phyloP scores from a whole-genome alignment of 108 stramenopile genomes.

The Pseudonitzschia delicatissima region DNA sequence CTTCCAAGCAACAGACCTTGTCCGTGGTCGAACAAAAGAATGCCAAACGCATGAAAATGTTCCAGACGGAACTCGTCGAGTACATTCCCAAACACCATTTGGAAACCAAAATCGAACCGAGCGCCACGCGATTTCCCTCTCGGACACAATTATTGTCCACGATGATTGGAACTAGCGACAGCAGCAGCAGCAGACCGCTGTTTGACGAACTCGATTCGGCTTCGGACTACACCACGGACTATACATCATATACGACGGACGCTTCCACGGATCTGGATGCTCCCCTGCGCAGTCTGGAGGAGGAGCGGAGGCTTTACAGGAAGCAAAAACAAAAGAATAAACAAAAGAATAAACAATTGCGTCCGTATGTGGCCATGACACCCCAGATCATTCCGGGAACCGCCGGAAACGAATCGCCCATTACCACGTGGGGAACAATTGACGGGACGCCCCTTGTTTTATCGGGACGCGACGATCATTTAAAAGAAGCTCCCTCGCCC shows the following conservation, averaged over 20 bases:
- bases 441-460: slow-evolving; percentile 59
- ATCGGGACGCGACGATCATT: not conserved
- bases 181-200: too few relatives aligned
- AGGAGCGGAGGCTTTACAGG: slow-evolving; percentile 30
- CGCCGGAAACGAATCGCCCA: slow-evolving; percentile 43
- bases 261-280: slow-evolving; percentile 77
- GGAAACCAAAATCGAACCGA: slow-evolving; percentile 60
- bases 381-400: slow-evolving; percentile 61
- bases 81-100: slow-evolving; percentile 55
- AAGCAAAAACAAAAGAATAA: slow-evolving; percentile 24
- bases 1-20: not conserved
- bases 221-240: slow-evolving; percentile 14
- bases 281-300: slow-evolving; percentile 29
- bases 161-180: too few relatives aligned
- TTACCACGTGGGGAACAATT: slow-evolving; percentile 74
- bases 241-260: slow-evolving; percentile 32
- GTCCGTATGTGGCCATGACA: slow-evolving; percentile 72
- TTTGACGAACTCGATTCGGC: slow-evolving; percentile 5
- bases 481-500: slow-evolving; percentile 8
- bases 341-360: slow-evolving; percentile 25
- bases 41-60: slow-evolving; percentile 4
- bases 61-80: slow-evolving; percentile 49
- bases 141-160: too few relatives aligned
- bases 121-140: slow-evolving; percentile 60
- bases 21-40: too few relatives aligned